Evolutionary conservation across 2,329 filamentous ascomycete species (phyloP).

Genomic region (Magnaporthiopsis rhizophila): DNA sequence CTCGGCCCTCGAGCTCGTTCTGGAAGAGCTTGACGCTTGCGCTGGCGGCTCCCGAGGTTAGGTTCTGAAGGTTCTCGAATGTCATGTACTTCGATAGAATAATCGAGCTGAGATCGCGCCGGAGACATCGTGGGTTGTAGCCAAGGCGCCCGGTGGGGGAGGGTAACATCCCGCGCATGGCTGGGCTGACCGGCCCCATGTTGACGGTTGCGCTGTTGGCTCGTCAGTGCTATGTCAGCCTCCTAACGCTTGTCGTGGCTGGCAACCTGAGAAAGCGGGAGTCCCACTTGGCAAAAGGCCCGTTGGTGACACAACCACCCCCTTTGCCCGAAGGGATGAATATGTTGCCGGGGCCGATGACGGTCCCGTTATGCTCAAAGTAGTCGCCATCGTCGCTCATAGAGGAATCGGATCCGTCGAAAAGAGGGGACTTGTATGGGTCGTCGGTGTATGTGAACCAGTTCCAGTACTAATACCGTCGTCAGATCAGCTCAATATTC

Average conservation of each 20-base stretch:
- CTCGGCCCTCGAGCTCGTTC: slow-evolving; percentile 22
- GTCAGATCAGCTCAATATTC: too few relatives aligned
- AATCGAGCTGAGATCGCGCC: neutral
- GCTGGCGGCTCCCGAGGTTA: slow-evolving; percentile 15
- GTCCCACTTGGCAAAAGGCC: slow-evolving; percentile 21
- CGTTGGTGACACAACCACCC: neutral
- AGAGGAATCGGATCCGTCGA: slow-evolving; percentile 3
- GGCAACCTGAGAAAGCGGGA: neutral
- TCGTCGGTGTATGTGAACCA: neutral
- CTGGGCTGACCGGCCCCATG: slow-evolving; percentile 1
- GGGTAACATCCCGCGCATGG: neutral
- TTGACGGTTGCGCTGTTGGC: slow-evolving; percentile 17
- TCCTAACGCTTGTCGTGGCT: neutral
- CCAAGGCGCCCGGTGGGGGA: neutral
- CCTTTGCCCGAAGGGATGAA: slow-evolving; percentile 1
- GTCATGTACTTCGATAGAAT: neutral
- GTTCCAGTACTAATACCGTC: slow-evolving; percentile 15
- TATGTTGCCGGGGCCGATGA: neutral
- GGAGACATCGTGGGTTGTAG: slow-evolving; percentile 4
- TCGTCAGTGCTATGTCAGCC: neutral
- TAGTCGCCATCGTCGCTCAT: slow-evolving; percentile 1
- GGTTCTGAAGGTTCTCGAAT: slow-evolving; percentile 6
- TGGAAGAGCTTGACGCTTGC: slow-evolving; percentile 8
- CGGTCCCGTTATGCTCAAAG: slow-evolving; percentile 9
- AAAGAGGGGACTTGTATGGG: neutral